Base-by-base conservation (phyloP, 495 filamentous ascomycete species). In the Podospora bellae-mahoneyi region DNA sequence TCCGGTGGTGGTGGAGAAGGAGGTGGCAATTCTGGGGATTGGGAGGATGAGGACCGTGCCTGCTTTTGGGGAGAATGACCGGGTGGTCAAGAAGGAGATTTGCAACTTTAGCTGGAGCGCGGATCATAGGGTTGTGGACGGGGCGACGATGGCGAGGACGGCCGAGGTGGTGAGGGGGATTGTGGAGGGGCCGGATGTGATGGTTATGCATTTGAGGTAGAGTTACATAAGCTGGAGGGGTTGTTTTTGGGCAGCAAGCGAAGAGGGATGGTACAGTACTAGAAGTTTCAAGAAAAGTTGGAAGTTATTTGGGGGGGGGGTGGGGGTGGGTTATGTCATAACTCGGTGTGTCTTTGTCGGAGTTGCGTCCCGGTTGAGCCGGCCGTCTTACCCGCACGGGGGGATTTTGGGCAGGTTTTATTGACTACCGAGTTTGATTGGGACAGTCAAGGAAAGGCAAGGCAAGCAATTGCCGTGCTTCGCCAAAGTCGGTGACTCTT, bases 51-150 rank as follows among this genome's bases (percentile, higher is more conserved):
- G 87, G 73, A 84, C 84, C 1, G 82, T 92, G 27, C 92, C 91
- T 15, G 88, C 87, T n/a, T 94, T 94, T 77, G 81, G 79, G n/a
- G 79, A 78, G 59, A 79, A 84, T 68, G 85, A 84, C 58, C 73
- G 74, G 57, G 75, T 93, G 20, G 81, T 92, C 26, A 83, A 79
- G 73, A 87, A 85, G 76, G 85, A 90, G 67, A 81, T 92, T 34
- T 87, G 88, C 71, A 91, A 95, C 75, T 94, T 98, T 71, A 97
- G 92, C 74, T 99, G 94, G 94, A 94, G 92, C 75, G 96, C 94
- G 20, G 96, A 99, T 78, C 96, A 99, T 80, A 83, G 96, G 5
- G 89, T 98, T 62, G 87, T 98, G 59, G 96, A 99, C 80, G 96
- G 96, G 5, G 95, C 93, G 34, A 96, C 91, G 30, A 90, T 97